phyloP scores from a whole-genome alignment of 73 alveolate genomes.

The Blepharisma japonicum region DNA sequence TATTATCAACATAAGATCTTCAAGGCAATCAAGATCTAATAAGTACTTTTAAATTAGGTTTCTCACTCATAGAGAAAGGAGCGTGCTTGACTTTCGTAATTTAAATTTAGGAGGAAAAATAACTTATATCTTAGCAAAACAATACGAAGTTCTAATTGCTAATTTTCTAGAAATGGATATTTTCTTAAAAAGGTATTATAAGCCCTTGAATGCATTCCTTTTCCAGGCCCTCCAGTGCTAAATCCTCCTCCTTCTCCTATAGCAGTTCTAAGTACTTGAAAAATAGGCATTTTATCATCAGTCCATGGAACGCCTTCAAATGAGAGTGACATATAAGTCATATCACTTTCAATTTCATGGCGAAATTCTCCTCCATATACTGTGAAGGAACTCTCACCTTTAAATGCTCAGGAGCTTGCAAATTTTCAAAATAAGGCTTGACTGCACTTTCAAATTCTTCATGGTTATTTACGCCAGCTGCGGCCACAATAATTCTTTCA shows the following conservation, averaged over 20 bases:
- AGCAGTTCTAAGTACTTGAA: constrained; percentile 42
- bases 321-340: constrained; percentile 46
- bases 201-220: constrained; percentile 80
- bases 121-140: too few relatives aligned
- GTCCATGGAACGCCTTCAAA: constrained; percentile 49
- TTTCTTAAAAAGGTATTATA: constrained; percentile 54
- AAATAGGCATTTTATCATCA: constrained; percentile 43
- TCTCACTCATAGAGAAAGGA: too few relatives aligned
- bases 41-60: too few relatives aligned
- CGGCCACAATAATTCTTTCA: constrained; percentile 45
- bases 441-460: constrained; percentile 49
- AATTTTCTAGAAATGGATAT: constrained; percentile 47
- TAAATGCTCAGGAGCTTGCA: constrained; percentile 34
- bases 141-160: too few relatives aligned
- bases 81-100: constrained; percentile 40
- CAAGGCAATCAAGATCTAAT: too few relatives aligned
- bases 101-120: too few relatives aligned
- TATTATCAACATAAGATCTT: too few relatives aligned
- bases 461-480: constrained; percentile 54
- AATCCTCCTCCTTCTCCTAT: constrained; percentile 59
- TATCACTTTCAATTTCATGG: constrained; percentile 36
- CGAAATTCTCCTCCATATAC: constrained; percentile 55
- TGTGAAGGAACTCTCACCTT: constrained; percentile 34
- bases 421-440: constrained; percentile 33
- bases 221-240: constrained; percentile 81